Evolutionary conservation across 805 yeast species (phyloP).

Genomic region (Metschnikowia dekortorum): DNA sequence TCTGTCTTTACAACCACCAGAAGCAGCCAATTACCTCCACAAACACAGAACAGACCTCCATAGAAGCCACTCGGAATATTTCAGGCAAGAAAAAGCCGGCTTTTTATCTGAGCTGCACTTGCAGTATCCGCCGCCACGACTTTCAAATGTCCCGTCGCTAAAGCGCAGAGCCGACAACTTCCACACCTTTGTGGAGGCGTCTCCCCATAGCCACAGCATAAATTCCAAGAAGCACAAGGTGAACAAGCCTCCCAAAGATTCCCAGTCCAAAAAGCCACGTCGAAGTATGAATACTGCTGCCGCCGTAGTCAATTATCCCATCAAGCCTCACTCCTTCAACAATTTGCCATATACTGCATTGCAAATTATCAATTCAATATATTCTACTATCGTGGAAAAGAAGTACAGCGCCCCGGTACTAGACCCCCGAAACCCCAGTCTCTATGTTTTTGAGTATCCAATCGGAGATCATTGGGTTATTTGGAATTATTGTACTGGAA

Average conservation of each 20-base stretch:
- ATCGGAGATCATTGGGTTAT: constrained; percentile 70
- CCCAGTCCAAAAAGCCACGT: background rate
- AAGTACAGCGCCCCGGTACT: constrained; percentile 67
- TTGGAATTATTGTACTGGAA: constrained; percentile 84
- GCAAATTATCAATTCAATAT: background rate
- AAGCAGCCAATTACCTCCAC: background rate
- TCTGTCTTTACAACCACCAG: background rate
- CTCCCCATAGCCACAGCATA: background rate
- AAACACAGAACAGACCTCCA: background rate
- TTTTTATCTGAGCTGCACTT: background rate
- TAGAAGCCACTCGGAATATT: background rate
- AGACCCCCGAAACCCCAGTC: constrained; percentile 57
- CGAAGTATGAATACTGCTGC: background rate
- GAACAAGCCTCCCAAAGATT: background rate
- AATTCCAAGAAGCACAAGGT: background rate
- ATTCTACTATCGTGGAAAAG: constrained; percentile 20
- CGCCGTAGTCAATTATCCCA: background rate
- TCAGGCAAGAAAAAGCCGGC: background rate
- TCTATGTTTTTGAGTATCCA: constrained; percentile 69
- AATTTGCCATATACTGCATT: background rate
- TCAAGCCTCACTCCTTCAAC: background rate
- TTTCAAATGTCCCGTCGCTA: background rate
- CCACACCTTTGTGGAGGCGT: background rate
- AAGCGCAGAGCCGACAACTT: background rate
- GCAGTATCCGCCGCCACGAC: background rate